Percentiles rank a stretch among this genome's conserved stretches.
Evolutionary conservation across 208 protist genomes (phyloP).

Genomic region (Trichomonas gallinae): DNA sequence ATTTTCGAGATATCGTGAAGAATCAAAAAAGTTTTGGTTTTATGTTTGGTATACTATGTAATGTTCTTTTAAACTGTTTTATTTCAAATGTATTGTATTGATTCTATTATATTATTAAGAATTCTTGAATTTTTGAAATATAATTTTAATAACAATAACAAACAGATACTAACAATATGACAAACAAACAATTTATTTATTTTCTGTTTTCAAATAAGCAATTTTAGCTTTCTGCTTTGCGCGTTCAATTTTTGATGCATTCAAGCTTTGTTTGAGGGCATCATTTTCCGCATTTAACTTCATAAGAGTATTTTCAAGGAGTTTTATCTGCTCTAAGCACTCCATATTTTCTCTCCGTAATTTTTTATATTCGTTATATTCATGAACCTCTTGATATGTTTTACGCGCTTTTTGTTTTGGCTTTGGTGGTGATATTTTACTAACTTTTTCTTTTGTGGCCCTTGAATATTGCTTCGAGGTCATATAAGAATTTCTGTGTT

Average conservation of each 20-base stretch:
- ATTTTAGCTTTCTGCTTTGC: not conserved
- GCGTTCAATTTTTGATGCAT: not conserved
- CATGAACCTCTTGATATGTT: not conserved
- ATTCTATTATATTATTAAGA: too few relatives aligned
- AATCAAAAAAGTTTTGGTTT: too few relatives aligned
- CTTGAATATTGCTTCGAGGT: not conserved
- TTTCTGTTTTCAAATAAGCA: not conserved
- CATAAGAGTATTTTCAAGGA: not conserved
- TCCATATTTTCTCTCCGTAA: not conserved
- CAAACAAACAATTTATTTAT: not conserved
- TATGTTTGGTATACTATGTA: too few relatives aligned
- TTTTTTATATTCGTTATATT: not conserved
- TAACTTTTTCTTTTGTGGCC: not conserved
- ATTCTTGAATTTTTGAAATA: too few relatives aligned
- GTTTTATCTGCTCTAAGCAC: not conserved
- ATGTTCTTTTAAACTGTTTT: too few relatives aligned
- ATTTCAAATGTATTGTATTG: too few relatives aligned
- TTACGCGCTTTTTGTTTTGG: not conserved
- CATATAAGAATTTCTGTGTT: not conserved
- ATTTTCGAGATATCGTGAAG: too few relatives aligned
- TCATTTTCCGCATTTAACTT: not conserved
- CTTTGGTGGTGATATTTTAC: not conserved
- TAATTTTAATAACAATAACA: too few relatives aligned
- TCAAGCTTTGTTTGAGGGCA: not conserved
- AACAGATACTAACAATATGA: too few relatives aligned